A percentile compares a stretch with the other conserved stretches of the same genome.
These are phyloP conservation scores for Eimeria praecox DNA, from an alignment of 169 alveolate genomes.

Conservation along the genomic window DNA sequence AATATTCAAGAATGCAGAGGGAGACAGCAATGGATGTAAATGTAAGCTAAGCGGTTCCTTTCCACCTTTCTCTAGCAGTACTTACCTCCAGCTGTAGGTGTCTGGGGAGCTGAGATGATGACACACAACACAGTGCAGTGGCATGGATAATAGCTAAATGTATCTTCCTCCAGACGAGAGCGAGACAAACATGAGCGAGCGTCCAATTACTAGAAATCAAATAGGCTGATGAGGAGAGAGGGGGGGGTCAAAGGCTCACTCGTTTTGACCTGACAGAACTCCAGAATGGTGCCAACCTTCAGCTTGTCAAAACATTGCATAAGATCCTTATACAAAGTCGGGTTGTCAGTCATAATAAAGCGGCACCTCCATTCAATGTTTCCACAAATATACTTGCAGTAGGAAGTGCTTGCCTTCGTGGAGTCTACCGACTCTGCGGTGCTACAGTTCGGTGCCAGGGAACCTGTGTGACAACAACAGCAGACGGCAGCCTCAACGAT, in stretches of 20 bases:
- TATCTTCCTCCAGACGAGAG: neutral
- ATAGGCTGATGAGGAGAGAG: too few relatives aligned
- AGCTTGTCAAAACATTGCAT: slow-evolving; percentile 14
- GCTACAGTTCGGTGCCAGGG: slow-evolving; percentile 49
- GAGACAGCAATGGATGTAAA: neutral
- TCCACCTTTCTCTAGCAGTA: neutral
- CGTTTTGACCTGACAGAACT: slow-evolving; percentile 27
- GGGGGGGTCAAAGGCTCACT: neutral
- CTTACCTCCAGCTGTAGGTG: slow-evolving; percentile 69
- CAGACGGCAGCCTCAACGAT: neutral
- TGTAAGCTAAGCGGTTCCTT: neutral
- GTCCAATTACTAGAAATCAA: too few relatives aligned
- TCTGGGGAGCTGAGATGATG: slow-evolving; percentile 16
- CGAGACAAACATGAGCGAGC: neutral
- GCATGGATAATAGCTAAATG: neutral
- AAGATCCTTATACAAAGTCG: slow-evolving; percentile 62
- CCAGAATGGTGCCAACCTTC: slow-evolving; percentile 27
- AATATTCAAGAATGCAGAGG: neutral
- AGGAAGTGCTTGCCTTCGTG: slow-evolving; percentile 14
- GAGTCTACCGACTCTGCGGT: neutral
- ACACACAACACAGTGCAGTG: neutral
- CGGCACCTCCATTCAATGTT: slow-evolving; percentile 60
- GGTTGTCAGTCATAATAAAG: slow-evolving; percentile 18
- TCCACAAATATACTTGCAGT: slow-evolving; percentile 40
- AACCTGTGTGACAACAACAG: neutral